phyloP scores from a whole-genome alignment of 2,329 filamentous ascomycete species.

The Sclerotinia trifoliorum region DNA sequence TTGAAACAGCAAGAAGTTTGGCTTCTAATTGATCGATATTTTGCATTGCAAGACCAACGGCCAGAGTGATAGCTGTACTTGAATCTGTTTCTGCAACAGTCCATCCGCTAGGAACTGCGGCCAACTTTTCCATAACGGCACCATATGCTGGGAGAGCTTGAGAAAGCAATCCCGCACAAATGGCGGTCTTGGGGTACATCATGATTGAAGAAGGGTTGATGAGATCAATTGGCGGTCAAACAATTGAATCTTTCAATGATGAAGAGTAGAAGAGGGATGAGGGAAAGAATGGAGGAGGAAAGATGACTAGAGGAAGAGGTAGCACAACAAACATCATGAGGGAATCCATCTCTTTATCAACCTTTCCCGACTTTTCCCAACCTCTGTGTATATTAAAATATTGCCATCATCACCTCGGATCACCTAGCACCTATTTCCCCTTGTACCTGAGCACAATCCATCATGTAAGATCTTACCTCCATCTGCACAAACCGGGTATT shows the following conservation, averaged over 20 bases:
- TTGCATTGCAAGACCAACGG: conserved; percentile 46
- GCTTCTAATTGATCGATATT: conserved; percentile 48
- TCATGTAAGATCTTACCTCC: not conserved
- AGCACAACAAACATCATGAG: not conserved
- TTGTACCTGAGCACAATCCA: not conserved
- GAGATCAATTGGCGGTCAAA: not conserved
- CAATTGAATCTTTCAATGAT: not conserved
- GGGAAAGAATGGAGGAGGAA: not conserved
- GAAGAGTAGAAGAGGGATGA: not conserved
- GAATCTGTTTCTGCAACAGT: conserved; percentile 21
- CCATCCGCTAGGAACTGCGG: conserved; percentile 29
- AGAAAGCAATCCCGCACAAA: conserved; percentile 20
- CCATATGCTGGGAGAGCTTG: conserved; percentile 19
- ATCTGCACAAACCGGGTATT: not conserved
- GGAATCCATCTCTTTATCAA: not conserved
- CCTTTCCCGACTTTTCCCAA: not conserved
- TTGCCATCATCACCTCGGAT: not conserved
- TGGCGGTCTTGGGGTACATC: conserved; percentile 11
- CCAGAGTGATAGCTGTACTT: conserved; percentile 23
- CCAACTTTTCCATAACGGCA: conserved; percentile 24
- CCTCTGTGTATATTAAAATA: not conserved
- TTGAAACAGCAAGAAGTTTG: conserved; percentile 46
- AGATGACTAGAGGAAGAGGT: not conserved
- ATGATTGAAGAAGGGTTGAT: conserved; percentile 15
- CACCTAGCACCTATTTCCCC: not conserved